Base-by-base conservation (phyloP, 768 basidiomycete genomes). In the Heimioporus sp. region DNA sequence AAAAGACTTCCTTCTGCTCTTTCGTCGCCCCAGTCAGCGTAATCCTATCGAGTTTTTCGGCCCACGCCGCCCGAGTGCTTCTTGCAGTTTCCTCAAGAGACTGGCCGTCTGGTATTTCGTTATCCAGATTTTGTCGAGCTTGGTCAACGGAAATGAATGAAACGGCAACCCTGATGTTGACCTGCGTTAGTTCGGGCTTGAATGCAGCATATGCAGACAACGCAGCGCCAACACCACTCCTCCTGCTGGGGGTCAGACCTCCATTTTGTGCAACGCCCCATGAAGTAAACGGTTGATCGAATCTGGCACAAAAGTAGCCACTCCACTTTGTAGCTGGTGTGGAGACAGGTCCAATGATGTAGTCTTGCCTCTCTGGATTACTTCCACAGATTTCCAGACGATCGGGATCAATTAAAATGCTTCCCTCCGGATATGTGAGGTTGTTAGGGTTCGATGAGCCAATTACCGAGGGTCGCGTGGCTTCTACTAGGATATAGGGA, bases 101-200 rank as follows among this genome's bases (percentile, higher is more conserved):
- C 19, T 68, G 67, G 2, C 69, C 73, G 49, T 80, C 73, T 0
- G 76, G 74, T 39, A 79, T 73, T 55, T 82, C 81, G 2, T 61
- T 69, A 24, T 79, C 77, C 48, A 83, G 56, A 55, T 82, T 82
- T 51, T 63, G 58, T 35, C 78, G 66, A 1, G 86, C 86, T 53
- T 88, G 87, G 4, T 84, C 82, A 8, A 82, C 70, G 1, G 85
- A 87, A 51, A 90, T 86, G 64, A 89, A 88, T 5, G 87, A 89
- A 4, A 86, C 84, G 3, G 85, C 86, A 2, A 90, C 72, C 11
- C 83, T 73, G 9, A 86, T 78, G 7, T 80, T 75, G 38, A 87
- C 72, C 12, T 65, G 62, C 19, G 72, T 62, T 4, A 58, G 54
- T 2, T 48, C 46, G 0, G 63, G 57, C 15, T 57, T 52, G 51